Evolutionary conservation across 257 asterid genomes (phyloP).

Genomic region (Handroanthus guayacan): DNA sequence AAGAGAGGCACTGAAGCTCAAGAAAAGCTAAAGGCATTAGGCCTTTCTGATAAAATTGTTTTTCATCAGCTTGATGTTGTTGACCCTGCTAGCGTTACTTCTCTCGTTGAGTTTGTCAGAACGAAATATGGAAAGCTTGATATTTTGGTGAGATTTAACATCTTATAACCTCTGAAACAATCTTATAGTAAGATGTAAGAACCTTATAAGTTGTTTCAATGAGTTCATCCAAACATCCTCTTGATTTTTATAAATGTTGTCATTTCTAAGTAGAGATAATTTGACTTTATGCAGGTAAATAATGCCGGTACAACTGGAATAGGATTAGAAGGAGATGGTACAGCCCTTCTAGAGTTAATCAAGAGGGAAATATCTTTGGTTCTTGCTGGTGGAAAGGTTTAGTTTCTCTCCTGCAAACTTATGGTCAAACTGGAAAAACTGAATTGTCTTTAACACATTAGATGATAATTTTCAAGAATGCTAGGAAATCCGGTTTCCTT

Average conservation of each 20-base stretch:
- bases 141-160: conserved; percentile 44
- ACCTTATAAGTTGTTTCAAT: too few relatives aligned
- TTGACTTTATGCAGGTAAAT: conserved; percentile 48
- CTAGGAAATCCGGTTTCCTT: too few relatives aligned
- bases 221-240: too few relatives aligned
- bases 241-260: too few relatives aligned
- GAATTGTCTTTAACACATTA: too few relatives aligned
- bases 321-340: conserved; percentile 35
- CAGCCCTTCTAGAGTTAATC: conserved; percentile 18
- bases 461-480: too few relatives aligned
- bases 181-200: too few relatives aligned
- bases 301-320: conserved; percentile 57
- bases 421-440: not conserved
- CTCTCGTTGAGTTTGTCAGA: conserved; percentile 42
- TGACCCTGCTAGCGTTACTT: conserved; percentile 40
- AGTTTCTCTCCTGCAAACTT: not conserved
- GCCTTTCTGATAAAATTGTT: conserved; percentile 35
- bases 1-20: conserved; percentile 41
- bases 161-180: too few relatives aligned
- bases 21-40: conserved; percentile 42
- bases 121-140: conserved; percentile 50
- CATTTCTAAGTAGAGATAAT: not conserved
- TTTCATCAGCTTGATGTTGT: conserved; percentile 59
- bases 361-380: not conserved
- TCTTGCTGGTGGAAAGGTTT: conserved; percentile 7